Base-by-base conservation (phyloP, 768 basidiomycete species). In the Mycena rosella region DNA sequence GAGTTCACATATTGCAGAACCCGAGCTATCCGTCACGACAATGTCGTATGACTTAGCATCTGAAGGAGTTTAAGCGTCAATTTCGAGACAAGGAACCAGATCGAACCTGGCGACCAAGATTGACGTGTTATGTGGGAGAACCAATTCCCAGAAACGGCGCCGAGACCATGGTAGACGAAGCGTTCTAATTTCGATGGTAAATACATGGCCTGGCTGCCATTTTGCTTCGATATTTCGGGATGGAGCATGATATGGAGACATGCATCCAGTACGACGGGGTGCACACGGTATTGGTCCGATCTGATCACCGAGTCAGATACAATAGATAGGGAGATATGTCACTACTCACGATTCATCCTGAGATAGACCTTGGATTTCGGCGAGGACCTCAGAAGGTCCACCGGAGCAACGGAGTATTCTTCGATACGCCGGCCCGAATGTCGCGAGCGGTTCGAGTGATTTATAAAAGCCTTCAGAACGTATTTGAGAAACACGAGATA, bases 41-140 rank as follows among this genome's bases (percentile, higher is more conserved):
- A 66, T 42, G 40, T 60, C 42, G 52, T 66, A 66, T 20, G n/a
- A 48, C 44, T 49, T 58, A 30, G 40, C 45, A 45, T 60, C 65
- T n/a, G n/a, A n/a, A n/a, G n/a, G n/a, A n/a, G n/a, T n/a, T n/a
- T n/a, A n/a, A n/a, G n/a, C n/a, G n/a, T n/a, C n/a, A n/a, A n/a
- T n/a, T n/a, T n/a, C n/a, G n/a, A n/a, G n/a, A n/a, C n/a, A n/a
- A n/a, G n/a, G n/a, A n/a, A n/a, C n/a, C n/a, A n/a, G n/a, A n/a
- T n/a, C 60, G 58, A 60, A 66, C 65, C 52, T 13, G 65, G 65
- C 20, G 49, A 60, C 65, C 65, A 66, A 24, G 32, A 36, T 24
- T 52, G 32, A 15, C 60, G 65, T 45, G 13, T 27, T 18, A 66
- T 60, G 30, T 60, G 53, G 22, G 65, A 66, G 45, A 60, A 54